Conservation (phyloP, 306 rosid species). For the Lablab purpureus region DNA sequence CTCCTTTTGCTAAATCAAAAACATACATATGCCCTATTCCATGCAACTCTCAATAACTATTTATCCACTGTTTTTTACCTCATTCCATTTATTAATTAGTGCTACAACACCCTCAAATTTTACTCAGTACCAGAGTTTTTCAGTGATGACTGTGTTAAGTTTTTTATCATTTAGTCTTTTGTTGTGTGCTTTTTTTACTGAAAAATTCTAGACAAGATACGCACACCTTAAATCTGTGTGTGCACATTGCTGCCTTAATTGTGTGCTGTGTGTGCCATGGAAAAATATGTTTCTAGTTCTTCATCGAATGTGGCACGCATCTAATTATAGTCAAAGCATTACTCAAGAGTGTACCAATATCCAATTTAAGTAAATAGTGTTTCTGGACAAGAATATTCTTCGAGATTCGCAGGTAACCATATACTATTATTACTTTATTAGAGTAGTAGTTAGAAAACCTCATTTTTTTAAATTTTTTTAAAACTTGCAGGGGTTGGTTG, state of each 20-base stretch:
- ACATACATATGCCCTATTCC: no score
- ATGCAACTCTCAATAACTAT: neutral
- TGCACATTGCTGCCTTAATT: neutral
- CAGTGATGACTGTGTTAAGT: no score
- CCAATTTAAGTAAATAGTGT: neutral
- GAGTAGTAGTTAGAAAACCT: neutral
- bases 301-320: neutral
- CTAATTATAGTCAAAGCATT: slow-evolving; percentile 19
- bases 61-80: slow-evolving; percentile 33
- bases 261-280: slow-evolving; percentile 4
- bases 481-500: no score
- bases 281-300: neutral
- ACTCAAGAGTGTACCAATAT: neutral
- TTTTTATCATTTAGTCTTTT: no score
- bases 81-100: neutral
- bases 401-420: neutral
- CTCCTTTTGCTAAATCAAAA: no score
- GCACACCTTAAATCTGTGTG: neutral
- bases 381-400: neutral
- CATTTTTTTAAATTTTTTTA: no score
- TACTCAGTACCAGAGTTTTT: no score
- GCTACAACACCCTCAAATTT: neutral
- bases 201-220: neutral
- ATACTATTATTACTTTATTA: neutral
- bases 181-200: neutral